Base-by-base conservation (phyloP, 345 rosid species). In the Cardamine resedifolia region DNA sequence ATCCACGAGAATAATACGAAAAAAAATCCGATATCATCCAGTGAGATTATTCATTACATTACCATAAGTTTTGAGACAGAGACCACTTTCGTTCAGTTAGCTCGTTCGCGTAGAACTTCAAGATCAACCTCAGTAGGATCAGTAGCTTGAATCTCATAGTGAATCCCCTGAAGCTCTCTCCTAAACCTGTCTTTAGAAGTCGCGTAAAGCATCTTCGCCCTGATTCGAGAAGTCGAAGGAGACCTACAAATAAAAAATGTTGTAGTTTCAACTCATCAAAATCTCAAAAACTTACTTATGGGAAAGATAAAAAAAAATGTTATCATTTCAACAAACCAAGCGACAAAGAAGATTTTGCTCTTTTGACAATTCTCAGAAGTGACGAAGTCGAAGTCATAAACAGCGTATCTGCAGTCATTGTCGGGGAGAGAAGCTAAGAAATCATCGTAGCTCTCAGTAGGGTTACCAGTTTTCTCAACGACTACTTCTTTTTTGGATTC, bases 61-160 rank as follows among this genome's bases (percentile, higher is more conserved):
- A 74, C 68, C 68, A 67, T 50, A 67, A 50, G 61, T 57, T 33
- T 30, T 24, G 2, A 11, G 3, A n/a, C 1, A 64, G 15, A 56
- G 19, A 50, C 0, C 19, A 45, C 23, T 9, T 21, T 15, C 4
- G 8, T 2, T 83, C 55, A 89, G 65, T 85, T 79, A n/a, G 90
- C 92, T 49, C 86, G 88, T 26, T 86, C 92, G 65, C 79, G 80
- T 50, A 86, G 6, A 48, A 87, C 90, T 31, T 89, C 87, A 36
- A 87, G 88, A 72, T 87, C 90, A 87, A 90, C 86, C 77, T 90
- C 96, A 1, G 93, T 85, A 65, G 88, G 86, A 78, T 90, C 96
- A 71, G 93, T 87, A 11, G 93, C 96, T 82, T 90, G 96, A 78
- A 90, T 85, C 82, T 86, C 91, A 36, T 87, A 87, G 72, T 90